Evolutionary conservation across 441 rosid species (phyloP).

Genomic region (Pelargonium citronellum): DNA sequence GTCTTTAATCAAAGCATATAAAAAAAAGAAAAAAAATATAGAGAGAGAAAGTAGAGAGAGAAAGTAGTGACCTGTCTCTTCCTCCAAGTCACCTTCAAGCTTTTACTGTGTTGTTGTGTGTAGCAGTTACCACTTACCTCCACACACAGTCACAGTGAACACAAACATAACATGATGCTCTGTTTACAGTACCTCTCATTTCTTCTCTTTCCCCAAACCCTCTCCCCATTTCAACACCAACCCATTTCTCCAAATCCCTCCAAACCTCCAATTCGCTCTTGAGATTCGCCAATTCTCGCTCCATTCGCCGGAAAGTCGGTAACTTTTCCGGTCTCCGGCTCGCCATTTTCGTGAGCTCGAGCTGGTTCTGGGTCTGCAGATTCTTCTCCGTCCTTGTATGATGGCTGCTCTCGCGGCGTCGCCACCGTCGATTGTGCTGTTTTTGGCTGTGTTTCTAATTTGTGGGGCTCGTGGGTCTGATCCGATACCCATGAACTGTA

Average conservation of each 20-base stretch:
- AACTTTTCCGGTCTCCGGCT: no score
- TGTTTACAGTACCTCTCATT: slow-evolving; percentile 18
- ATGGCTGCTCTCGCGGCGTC: slow-evolving; percentile 42
- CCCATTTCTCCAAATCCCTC: neutral
- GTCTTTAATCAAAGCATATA: neutral
- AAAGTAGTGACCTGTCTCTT: neutral
- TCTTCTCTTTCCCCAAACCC: slow-evolving; percentile 10
- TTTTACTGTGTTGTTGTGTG: neutral
- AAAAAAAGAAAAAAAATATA: neutral
- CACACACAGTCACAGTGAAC: neutral
- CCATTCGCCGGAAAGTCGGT: neutral
- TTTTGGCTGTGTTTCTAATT: slow-evolving; percentile 21
- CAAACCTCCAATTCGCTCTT: neutral
- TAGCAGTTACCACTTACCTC: neutral
- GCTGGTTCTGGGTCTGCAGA: neutral
- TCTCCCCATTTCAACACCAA: neutral
- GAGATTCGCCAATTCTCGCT: neutral
- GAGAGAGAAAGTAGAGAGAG: neutral
- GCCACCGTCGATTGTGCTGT: slow-evolving; percentile 22
- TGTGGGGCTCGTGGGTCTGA: slow-evolving; percentile 23
- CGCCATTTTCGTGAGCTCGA: neutral
- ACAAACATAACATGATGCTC: slow-evolving; percentile 21
- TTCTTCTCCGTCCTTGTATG: neutral
- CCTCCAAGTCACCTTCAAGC: neutral
- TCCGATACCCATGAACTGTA: slow-evolving; percentile 62